Evolutionary conservation across 257 asterid species (phyloP), one percentile per base, ranked within the genome.

Genomic region (Plantago ovata): DNA sequence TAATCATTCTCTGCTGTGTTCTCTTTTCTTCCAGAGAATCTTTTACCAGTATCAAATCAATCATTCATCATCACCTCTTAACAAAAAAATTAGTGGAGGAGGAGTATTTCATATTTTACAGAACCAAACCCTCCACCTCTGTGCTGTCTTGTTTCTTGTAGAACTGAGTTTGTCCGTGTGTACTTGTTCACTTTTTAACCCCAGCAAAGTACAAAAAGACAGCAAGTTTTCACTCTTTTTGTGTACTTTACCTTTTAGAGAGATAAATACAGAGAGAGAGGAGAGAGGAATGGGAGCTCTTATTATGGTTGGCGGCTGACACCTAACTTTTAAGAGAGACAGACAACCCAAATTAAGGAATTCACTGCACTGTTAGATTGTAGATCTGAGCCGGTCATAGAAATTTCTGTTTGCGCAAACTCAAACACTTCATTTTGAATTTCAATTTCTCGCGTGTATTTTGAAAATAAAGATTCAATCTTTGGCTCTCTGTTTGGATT

Each of bases 231-330:
- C 36, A 28, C 36, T 8, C 36, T 28, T 28, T 28, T 28, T 4
- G 36, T 28, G 4, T 28, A 28, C 36, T 28, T 28, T 24, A 2
- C 32, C 32, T 14, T 55, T 50, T 66, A 21, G 39, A 24, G 32
- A 28, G 28, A 10, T 13, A 47, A 43, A 47, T 6, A 16, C 6
- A 9, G 48, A 36, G 40, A 58, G 50, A 24, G 54, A 48, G 11
- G 14, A 15, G 51, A 51, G 32, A 32, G 69, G 36, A 57, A 15
- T 46, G 13, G 45, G 32, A 10, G 13, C 45, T 38, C n/a, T n/a
- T n/a, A 19, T 33, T 49, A 57, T 45, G 53, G 64, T 67, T 65
- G 71, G 67, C 66, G 63, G 77, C 65, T 68, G 69, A 62, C 59
- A 49, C 72, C 52, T 52, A 65, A 38, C 38, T 56, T 43, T 53